A percentile compares a stretch with the other conserved stretches of the same genome.
phyloP scores from a whole-genome alignment of 148 eudicot genomes.

The Vaccinium myrtillus region DNA sequence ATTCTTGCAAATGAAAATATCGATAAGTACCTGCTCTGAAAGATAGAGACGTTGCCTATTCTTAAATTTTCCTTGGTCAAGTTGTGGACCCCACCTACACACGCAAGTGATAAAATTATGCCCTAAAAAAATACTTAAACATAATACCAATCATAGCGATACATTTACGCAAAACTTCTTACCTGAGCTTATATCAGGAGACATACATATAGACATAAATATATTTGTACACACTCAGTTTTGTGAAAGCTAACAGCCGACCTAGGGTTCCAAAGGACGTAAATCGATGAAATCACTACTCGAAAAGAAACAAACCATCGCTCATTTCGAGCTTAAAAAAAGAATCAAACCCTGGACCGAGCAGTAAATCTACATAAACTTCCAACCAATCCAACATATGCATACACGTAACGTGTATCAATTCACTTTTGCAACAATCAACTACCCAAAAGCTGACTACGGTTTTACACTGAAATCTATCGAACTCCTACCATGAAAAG shows the following conservation, averaged over 20 bases:
- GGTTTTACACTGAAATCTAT: neutral
- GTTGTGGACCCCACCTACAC: slow-evolving; percentile 85
- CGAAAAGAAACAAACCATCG: neutral
- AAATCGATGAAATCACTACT: neutral
- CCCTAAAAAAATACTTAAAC: neutral
- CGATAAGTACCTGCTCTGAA: slow-evolving; percentile 68
- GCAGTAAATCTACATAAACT: neutral
- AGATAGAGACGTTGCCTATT: slow-evolving; percentile 86
- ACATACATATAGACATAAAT: neutral
- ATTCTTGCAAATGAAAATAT: neutral
- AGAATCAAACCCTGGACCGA: neutral
- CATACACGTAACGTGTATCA: neutral
- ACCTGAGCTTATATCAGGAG: neutral
- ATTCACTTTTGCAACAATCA: neutral
- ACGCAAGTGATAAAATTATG: neutral
- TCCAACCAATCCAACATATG: neutral
- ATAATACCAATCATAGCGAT: neutral
- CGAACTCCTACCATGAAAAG: neutral
- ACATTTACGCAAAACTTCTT: neutral
- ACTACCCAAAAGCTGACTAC: neutral
- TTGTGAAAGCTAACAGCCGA: neutral
- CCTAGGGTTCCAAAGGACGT: neutral
- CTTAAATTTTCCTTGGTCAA: slow-evolving; percentile 70
- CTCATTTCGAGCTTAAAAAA: neutral
- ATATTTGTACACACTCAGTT: neutral